Evolutionary conservation across 176 grass and related monocot species (phyloP).

Genomic region (Dactylis glomerata): DNA sequence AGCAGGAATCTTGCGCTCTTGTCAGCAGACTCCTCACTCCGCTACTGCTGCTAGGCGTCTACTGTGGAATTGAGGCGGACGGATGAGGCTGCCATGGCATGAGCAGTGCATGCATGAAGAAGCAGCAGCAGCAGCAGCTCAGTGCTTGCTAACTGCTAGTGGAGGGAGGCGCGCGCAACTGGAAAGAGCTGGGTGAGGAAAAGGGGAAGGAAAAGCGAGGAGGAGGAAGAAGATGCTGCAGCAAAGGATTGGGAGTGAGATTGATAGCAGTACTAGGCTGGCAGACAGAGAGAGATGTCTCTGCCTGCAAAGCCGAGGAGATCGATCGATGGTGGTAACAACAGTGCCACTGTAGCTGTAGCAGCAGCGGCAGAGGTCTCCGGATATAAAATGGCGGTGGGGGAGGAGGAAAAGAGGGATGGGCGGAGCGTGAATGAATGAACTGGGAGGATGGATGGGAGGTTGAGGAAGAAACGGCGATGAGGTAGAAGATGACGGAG

Average conservation of each 20-base stretch:
- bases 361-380: neutral
- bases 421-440: neutral
- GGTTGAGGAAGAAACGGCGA: neutral
- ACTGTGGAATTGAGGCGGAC: slow-evolving; percentile 13
- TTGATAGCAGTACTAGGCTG: slow-evolving; percentile 3
- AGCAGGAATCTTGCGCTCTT: slow-evolving; percentile 10
- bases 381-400: slow-evolving; percentile 39
- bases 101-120: slow-evolving; percentile 26
- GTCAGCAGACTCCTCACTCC: neutral
- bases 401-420: neutral
- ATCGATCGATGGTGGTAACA: neutral
- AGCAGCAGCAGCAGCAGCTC: neutral
- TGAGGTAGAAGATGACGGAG: slow-evolving; percentile 30
- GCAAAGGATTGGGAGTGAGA: neutral
- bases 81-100: neutral
- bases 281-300: neutral
- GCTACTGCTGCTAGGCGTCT: neutral
- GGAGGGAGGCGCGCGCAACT: neutral
- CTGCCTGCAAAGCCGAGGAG: neutral
- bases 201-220: slow-evolving; percentile 33
- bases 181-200: slow-evolving; percentile 36
- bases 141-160: neutral
- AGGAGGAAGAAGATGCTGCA: neutral
- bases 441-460: neutral
- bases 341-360: neutral